These are phyloP conservation scores for Larix sibirica DNA, from an alignment of 83 land plant species.

Conservation along the genomic window DNA sequence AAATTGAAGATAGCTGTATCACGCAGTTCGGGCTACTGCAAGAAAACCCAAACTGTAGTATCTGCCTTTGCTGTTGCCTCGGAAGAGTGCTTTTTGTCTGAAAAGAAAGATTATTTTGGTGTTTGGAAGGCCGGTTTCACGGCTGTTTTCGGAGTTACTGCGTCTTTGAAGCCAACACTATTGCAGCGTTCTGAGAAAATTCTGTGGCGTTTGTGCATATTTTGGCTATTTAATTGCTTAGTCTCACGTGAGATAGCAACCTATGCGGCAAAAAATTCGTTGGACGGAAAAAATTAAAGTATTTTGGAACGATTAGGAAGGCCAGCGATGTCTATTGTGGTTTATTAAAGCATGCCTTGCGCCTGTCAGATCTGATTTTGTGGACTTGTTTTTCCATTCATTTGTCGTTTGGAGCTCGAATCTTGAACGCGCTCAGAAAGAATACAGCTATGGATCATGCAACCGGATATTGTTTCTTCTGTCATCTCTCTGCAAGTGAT, in stretches of 20 bases:
- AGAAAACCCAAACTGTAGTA: too few species aligned
- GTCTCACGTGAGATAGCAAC: slow-evolving; percentile 9
- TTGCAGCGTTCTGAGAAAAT: neutral
- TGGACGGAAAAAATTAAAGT: neutral
- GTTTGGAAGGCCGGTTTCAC: neutral
- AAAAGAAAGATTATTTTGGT: neutral
- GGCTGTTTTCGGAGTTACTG: neutral
- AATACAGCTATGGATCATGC: neutral
- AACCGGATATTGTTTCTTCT: neutral
- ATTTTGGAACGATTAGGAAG: neutral
- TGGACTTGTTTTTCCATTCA: neutral
- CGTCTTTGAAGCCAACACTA: neutral
- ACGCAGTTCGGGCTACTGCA: too few species aligned
- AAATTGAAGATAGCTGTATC: too few species aligned
- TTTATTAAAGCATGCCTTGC: neutral
- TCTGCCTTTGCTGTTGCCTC: too few species aligned
- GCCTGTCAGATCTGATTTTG: neutral
- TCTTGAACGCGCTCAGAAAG: neutral
- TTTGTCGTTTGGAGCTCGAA: neutral
- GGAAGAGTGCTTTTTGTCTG: too few species aligned
- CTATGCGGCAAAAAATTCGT: slow-evolving; percentile 9
- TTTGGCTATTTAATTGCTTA: neutral
- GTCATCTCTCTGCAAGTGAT: neutral
- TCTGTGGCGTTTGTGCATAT: neutral
- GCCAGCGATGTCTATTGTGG: too few species aligned